Evolutionary conservation across 345 rosid genomes (phyloP).

Genomic region (Populus davidiana): DNA sequence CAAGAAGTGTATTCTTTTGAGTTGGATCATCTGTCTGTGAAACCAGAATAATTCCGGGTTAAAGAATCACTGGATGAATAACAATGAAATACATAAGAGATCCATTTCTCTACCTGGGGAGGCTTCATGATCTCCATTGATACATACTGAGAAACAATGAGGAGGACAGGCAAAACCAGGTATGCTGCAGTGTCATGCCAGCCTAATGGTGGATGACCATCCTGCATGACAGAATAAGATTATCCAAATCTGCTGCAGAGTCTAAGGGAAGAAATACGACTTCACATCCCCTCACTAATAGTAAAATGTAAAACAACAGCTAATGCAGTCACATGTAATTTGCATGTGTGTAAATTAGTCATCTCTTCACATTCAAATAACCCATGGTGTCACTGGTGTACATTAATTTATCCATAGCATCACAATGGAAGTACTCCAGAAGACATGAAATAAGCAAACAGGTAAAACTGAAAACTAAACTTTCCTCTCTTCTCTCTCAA

Average conservation of each 20-base stretch:
- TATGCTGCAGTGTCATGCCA: slow-evolving; percentile 93
- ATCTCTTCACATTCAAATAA: background rate
- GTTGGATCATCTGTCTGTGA: slow-evolving; percentile 92
- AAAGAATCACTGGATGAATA: slow-evolving; percentile 6
- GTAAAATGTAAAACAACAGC: slow-evolving; percentile 9
- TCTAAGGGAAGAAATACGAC: background rate
- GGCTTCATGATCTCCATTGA: slow-evolving; percentile 99
- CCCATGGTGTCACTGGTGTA: background rate
- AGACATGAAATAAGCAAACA: background rate
- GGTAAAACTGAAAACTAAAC: background rate
- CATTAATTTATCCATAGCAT: background rate
- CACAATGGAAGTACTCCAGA: background rate
- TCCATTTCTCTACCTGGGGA: slow-evolving; percentile 68
- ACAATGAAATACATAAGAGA: slow-evolving; percentile 7
- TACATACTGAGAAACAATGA: slow-evolving; percentile 74
- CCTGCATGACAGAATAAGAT: slow-evolving; percentile 49
- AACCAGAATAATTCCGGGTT: slow-evolving; percentile 16
- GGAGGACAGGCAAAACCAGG: slow-evolving; percentile 95
- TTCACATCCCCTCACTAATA: background rate
- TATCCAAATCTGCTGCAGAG: background rate
- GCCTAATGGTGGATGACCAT: slow-evolving; percentile 96
- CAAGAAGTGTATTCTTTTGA: slow-evolving; percentile 89
- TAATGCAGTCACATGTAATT: slow-evolving; percentile 2
- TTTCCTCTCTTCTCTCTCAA: background rate
- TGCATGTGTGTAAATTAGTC: background rate